Evolutionary conservation across 306 rosid species (phyloP).

Genomic region (Vigna mungo): DNA sequence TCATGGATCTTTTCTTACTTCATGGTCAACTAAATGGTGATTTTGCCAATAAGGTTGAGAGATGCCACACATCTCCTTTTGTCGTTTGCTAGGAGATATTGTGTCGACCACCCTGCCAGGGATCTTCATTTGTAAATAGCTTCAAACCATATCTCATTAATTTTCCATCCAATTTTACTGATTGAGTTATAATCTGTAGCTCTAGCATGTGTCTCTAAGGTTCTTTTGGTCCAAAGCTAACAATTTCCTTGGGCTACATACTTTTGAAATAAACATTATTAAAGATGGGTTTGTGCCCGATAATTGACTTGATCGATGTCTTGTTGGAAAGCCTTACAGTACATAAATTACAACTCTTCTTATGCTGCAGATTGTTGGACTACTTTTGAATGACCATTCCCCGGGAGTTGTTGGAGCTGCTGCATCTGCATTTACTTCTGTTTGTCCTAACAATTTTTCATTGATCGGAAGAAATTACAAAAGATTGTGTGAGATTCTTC

Average conservation of each 20-base stretch:
- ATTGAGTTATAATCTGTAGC: too few species aligned
- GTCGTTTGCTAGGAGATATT: too few species aligned
- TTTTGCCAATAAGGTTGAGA: too few species aligned
- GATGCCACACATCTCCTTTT: too few species aligned
- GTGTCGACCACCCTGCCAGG: too few species aligned
- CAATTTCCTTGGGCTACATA: constrained; percentile 29
- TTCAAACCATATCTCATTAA: too few species aligned
- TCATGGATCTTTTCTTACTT: too few species aligned
- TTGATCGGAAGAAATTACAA: constrained; percentile 74
- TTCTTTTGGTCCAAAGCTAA: too few species aligned
- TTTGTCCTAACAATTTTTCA: constrained; percentile 85
- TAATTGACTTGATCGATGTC: constrained; percentile 31
- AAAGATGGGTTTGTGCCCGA: constrained; percentile 29
- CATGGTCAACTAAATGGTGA: too few species aligned
- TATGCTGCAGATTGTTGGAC: constrained; percentile 74
- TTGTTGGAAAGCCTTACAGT: constrained; percentile 25
- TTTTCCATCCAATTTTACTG: too few species aligned
- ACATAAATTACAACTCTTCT: constrained; percentile 23
- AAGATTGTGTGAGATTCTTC: constrained; percentile 87
- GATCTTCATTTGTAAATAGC: too few species aligned
- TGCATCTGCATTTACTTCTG: constrained; percentile 88
- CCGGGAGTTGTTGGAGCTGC: constrained; percentile 98
- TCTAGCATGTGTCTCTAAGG: too few species aligned
- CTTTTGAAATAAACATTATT: constrained; percentile 32
- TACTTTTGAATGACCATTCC: constrained; percentile 78